These are phyloP conservation scores for Phytophthora citricola DNA, from an alignment of 352 stramenopile species.

Conservation along the genomic window DNA sequence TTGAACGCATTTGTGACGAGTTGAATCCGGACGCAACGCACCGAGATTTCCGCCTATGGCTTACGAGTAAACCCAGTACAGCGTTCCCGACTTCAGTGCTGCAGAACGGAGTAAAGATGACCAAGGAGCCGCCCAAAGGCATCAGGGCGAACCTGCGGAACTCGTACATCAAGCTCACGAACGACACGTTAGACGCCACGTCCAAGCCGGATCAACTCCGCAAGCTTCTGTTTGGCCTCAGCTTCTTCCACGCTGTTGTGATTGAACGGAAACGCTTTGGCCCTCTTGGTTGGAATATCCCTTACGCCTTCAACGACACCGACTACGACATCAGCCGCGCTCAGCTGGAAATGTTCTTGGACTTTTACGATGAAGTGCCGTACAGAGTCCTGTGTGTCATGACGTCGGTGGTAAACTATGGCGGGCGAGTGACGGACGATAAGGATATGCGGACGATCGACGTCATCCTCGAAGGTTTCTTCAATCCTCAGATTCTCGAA, in stretches of 20 bases:
- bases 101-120: constrained; percentile 97
- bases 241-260: constrained; percentile 92
- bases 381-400: constrained; percentile 93
- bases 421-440: constrained; percentile 94
- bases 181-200: constrained; percentile 85
- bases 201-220: constrained; percentile 89
- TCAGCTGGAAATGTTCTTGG: constrained; percentile 88
- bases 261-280: constrained; percentile 96
- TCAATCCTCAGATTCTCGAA: constrained; percentile 83
- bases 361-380: constrained; percentile 87
- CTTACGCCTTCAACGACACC: constrained; percentile 98
- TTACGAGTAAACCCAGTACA: constrained; percentile 90
- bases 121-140: constrained; percentile 95
- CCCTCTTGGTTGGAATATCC: constrained; percentile 96
- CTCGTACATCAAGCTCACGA: constrained; percentile 95
- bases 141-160: constrained; percentile 94
- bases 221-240: constrained; percentile 95
- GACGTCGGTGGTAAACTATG: constrained; percentile 96
- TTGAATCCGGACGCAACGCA: constrained; percentile 83
- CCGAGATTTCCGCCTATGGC: constrained; percentile 95
- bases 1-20: constrained; percentile 95
- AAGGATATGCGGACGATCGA: constrained; percentile 94
- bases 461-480: constrained; percentile 91
- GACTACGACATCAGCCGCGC: constrained; percentile 92
- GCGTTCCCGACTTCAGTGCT: constrained; percentile 93